These are phyloP conservation scores for Cladosporium velox DNA, from an alignment of 2,329 filamentous ascomycete species.

Conservation along the genomic window DNA sequence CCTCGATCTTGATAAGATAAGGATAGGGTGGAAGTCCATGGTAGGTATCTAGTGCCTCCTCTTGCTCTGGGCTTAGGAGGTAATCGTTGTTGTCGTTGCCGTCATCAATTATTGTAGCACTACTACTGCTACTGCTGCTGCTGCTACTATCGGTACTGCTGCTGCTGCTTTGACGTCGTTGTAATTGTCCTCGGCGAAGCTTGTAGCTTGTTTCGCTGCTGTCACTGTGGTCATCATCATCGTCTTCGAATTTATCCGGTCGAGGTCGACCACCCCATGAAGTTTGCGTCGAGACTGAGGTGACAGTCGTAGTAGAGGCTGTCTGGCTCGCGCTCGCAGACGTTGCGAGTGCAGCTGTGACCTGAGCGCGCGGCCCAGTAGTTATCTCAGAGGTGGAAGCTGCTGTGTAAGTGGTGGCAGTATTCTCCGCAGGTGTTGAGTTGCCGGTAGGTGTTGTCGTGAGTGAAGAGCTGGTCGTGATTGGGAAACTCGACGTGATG, in stretches of 20 bases:
- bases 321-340: not conserved
- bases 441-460: conserved; percentile 18
- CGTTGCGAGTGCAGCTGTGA: not conserved
- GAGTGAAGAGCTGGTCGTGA: conserved; percentile 20
- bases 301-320: conserved; percentile 21
- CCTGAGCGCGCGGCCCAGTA: not conserved
- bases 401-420: conserved; percentile 13
- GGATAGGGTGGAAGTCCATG: conserved; percentile 40
- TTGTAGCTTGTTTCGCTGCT: not conserved
- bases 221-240: not conserved
- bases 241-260: not conserved
- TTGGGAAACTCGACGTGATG: conserved; percentile 35
- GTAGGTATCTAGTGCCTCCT: conserved; percentile 21
- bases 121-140: not conserved
- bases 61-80: conserved; percentile 13
- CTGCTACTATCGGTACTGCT: not conserved
- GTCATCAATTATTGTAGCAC: conserved; percentile 5
- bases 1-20: conserved; percentile 65
- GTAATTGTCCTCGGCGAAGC: not conserved
- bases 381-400: not conserved
- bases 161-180: not conserved
- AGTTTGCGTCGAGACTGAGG: conserved; percentile 20
- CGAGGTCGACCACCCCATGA: conserved; percentile 10
- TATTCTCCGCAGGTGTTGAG: conserved; percentile 9
- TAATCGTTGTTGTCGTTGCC: conserved; percentile 22